Evolutionary conservation across 176 grass and related monocot species (phyloP).

Genomic region (Guadua angustifolia): DNA sequence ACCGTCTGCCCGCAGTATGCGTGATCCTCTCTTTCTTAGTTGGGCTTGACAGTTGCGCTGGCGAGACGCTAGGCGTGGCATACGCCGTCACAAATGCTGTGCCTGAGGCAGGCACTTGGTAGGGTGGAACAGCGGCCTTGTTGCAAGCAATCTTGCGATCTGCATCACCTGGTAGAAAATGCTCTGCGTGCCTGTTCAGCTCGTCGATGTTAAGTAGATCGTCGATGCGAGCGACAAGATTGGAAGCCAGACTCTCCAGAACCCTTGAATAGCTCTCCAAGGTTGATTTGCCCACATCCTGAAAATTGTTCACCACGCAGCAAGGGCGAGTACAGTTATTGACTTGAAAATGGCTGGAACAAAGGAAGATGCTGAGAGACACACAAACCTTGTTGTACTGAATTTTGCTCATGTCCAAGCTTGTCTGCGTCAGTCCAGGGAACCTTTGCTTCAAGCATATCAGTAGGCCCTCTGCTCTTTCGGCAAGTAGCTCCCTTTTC

Average conservation of each 20-base stretch:
- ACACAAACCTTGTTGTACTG: slow-evolving; percentile 84
- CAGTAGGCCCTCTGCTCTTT: slow-evolving; percentile 75
- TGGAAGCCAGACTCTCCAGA: slow-evolving; percentile 87
- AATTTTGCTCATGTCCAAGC: slow-evolving; percentile 92
- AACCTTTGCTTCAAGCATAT: slow-evolving; percentile 97
- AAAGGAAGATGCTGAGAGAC: not conserved
- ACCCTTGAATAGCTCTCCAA: slow-evolving; percentile 97
- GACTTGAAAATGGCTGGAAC: not conserved
- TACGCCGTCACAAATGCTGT: slow-evolving; percentile 72
- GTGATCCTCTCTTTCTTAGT: slow-evolving; percentile 56
- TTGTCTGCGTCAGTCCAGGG: slow-evolving; percentile 87
- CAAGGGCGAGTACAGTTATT: not conserved
- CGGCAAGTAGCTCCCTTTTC: slow-evolving; percentile 75
- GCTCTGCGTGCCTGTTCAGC: slow-evolving; percentile 66
- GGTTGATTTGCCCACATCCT: slow-evolving; percentile 93
- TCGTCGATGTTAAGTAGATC: slow-evolving; percentile 84
- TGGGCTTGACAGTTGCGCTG: slow-evolving; percentile 54
- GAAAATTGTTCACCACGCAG: slow-evolving; percentile 18
- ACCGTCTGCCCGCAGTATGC: slow-evolving; percentile 50
- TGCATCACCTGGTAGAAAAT: slow-evolving; percentile 40
- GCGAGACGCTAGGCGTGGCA: slow-evolving; percentile 78
- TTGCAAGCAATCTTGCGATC: slow-evolving; percentile 54
- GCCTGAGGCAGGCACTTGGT: slow-evolving; percentile 80
- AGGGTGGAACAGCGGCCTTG: slow-evolving; percentile 53
- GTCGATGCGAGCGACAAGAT: slow-evolving; percentile 80